Percentiles rank a stretch among this genome's conserved stretches.
phyloP scores from a whole-genome alignment of 108 stramenopile species.

The Seminavis robusta region DNA sequence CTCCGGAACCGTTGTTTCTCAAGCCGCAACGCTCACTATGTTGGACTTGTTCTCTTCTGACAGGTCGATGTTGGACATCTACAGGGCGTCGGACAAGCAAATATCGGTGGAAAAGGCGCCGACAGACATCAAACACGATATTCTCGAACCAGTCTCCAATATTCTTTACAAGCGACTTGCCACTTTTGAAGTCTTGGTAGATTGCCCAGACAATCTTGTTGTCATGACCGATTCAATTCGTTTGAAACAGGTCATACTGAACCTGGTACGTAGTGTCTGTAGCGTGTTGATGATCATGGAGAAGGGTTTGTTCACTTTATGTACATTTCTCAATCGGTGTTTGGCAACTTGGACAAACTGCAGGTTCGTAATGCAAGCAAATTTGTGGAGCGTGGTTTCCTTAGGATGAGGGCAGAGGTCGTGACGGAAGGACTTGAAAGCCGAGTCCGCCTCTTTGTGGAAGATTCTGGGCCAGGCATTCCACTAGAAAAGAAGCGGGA shows the following conservation, averaged over 20 bases:
- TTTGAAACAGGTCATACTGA: constrained; percentile 36
- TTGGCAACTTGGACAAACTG: no score
- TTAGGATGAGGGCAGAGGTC: constrained; percentile 17
- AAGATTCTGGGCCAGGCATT: constrained; percentile 39
- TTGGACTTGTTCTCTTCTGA: constrained; percentile 13
- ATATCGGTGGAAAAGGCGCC: constrained; percentile 10
- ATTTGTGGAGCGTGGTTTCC: constrained; percentile 29
- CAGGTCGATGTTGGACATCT: constrained; percentile 27
- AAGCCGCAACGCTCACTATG: constrained; percentile 6
- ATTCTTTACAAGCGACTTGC: constrained; percentile 23
- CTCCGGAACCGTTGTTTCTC: constrained; percentile 1
- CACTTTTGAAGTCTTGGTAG: constrained; percentile 16
- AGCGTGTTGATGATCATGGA: no score
- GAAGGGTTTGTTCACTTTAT: no score
- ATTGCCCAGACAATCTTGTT: constrained; percentile 18
- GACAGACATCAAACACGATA: constrained; percentile 21
- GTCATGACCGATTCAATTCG: constrained; percentile 25
- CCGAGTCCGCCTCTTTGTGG: constrained; percentile 13
- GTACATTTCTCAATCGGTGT: no score
- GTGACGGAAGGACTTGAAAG: constrained; percentile 1
- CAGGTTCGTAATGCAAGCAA: constrained; percentile 28
- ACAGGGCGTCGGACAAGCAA: constrained; percentile 24
- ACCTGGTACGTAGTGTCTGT: constrained; percentile 24
- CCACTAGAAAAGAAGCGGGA: constrained; percentile 20
- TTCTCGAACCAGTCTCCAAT: constrained; percentile 28